A percentile compares a stretch with the other conserved stretches of the same genome.
Conservation (phyloP, 192 early-diverging fungal genomes). For the Podila clonocystis region DNA sequence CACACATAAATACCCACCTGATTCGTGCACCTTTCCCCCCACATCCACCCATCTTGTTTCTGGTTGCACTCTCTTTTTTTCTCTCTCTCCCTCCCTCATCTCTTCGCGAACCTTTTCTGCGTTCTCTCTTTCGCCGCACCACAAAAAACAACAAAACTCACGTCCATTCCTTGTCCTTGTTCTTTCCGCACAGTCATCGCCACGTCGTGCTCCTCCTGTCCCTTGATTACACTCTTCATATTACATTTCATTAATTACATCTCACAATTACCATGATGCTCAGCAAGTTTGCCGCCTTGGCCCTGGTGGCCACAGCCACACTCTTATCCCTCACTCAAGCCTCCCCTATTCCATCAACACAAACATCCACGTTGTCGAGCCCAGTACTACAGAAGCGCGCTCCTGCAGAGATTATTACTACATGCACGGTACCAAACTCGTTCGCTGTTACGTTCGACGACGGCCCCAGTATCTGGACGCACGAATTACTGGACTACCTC, state of each 20-base stretch:
- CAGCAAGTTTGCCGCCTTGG: not conserved
- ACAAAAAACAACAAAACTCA: too few relatives aligned
- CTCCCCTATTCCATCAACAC: not conserved
- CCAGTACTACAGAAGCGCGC: not conserved
- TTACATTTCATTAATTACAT: not conserved
- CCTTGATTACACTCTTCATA: not conserved
- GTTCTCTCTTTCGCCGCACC: too few relatives aligned
- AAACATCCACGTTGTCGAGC: not conserved
- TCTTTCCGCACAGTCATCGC: too few relatives aligned
- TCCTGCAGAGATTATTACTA: not conserved
- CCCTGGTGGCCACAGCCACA: not conserved
- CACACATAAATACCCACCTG: too few relatives aligned
- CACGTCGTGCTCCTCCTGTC: too few relatives aligned
- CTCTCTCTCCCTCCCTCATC: too few relatives aligned
- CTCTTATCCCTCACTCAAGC: not conserved
- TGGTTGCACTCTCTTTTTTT: too few relatives aligned
- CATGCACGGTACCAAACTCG: constrained; percentile 1
- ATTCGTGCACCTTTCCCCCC: too few relatives aligned
- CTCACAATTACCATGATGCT: not conserved
- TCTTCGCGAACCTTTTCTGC: too few relatives aligned
- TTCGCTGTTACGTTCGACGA: not conserved
- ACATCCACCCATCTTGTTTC: too few relatives aligned
- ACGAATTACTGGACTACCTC: constrained; percentile 17
- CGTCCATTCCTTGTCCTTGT: too few relatives aligned
- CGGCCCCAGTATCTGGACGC: constrained; percentile 3